A percentile compares a stretch with the other conserved stretches of the same genome.
Conservation (phyloP, 371 early-diverging fungal genomes). For the Fennellomyces sp. region DNA sequence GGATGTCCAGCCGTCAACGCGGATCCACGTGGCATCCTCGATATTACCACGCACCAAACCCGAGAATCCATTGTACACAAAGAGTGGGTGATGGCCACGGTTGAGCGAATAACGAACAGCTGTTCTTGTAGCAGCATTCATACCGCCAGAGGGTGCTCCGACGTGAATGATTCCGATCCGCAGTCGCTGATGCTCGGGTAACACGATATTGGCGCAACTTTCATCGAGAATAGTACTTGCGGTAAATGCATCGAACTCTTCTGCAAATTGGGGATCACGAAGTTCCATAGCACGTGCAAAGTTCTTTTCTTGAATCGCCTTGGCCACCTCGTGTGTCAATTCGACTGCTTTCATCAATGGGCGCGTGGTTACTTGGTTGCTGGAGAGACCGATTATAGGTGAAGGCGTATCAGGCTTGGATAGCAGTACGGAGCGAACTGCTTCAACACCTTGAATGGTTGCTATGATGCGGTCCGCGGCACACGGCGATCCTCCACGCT, state of each 20-base stretch:
- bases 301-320: slow-evolving; percentile 76
- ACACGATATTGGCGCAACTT: not conserved
- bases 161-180: slow-evolving; percentile 92
- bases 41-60: slow-evolving; percentile 88
- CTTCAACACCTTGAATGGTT: slow-evolving; percentile 91
- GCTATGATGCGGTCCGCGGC: slow-evolving; percentile 89
- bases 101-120: slow-evolving; percentile 86
- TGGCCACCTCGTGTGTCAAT: slow-evolving; percentile 65
- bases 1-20: slow-evolving; percentile 91
- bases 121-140: slow-evolving; percentile 45
- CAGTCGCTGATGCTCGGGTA: slow-evolving; percentile 48
- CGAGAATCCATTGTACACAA: slow-evolving; percentile 91
- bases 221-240: slow-evolving; percentile 39
- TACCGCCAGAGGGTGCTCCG: slow-evolving; percentile 88
- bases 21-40: slow-evolving; percentile 77
- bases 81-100: slow-evolving; percentile 80
- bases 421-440: slow-evolving; percentile 88
- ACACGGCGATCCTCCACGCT: slow-evolving; percentile 96
- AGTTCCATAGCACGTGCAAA: slow-evolving; percentile 86
- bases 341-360: slow-evolving; percentile 93
- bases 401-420: slow-evolving; percentile 81
- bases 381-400: slow-evolving; percentile 86
- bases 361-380: slow-evolving; percentile 78
- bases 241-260: slow-evolving; percentile 33
- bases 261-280: slow-evolving; percentile 82